Evolutionary conservation across 345 rosid genomes (phyloP).

Genomic region (Boechera retrofracta): DNA sequence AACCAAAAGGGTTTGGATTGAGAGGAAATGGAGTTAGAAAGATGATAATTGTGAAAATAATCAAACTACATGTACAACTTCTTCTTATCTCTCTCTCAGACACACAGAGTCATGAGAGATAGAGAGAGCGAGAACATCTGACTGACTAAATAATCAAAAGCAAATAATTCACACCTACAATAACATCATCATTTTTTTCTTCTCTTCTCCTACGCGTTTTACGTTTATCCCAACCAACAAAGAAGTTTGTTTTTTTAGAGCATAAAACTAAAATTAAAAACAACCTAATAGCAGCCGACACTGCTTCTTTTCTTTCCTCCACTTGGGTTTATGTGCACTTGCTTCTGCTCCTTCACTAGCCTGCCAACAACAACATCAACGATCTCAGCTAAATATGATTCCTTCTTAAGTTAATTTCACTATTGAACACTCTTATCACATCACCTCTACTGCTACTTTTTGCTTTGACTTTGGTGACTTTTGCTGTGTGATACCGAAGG

Average conservation of each 20-base stretch:
- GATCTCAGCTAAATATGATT: constrained; percentile 6
- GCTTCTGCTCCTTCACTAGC: constrained; percentile 55
- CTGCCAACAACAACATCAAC: constrained; percentile 49
- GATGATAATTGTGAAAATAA: constrained; percentile 11
- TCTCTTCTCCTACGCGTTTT: constrained; percentile 13
- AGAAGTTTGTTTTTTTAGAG: not conserved
- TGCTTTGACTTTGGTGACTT: constrained; percentile 62
- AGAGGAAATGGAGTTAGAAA: constrained; percentile 17
- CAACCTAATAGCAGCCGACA: constrained; percentile 35
- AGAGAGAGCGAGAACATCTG: constrained; percentile 16
- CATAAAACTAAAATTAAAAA: constrained; percentile 28
- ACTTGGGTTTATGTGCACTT: constrained; percentile 44
- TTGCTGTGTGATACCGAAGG: constrained; percentile 77
- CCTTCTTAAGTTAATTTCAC: constrained; percentile 1
- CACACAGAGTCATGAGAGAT: not conserved
- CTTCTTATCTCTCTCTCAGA: constrained; percentile 25
- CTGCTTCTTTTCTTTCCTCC: constrained; percentile 22
- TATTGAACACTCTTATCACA: constrained; percentile 6
- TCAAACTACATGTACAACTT: constrained; percentile 35
- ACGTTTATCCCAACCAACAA: constrained; percentile 35
- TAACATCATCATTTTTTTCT: constrained; percentile 19
- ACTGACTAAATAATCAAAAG: constrained; percentile 30
- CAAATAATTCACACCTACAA: constrained; percentile 39
- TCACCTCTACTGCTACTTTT: constrained; percentile 54
- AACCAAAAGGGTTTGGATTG: not conserved